A percentile compares a stretch with the other conserved stretches of the same genome.
phyloP scores from a whole-genome alignment of 1,284 basidiomycete genomes.

The Ganoderma multipileum region DNA sequence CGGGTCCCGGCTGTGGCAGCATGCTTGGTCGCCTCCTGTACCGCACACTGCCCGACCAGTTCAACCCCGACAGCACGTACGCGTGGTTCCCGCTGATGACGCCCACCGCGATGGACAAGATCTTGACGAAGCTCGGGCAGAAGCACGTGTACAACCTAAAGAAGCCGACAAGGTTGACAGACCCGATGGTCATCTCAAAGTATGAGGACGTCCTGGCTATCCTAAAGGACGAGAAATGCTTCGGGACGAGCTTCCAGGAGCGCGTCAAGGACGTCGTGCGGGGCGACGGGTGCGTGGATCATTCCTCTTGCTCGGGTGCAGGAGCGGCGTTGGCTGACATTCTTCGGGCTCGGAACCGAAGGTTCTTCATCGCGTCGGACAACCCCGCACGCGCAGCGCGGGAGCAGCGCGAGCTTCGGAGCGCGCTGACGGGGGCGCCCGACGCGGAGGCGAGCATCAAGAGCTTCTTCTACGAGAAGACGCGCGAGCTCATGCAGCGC shows the following conservation, averaged over 20 bases:
- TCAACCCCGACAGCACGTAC: conserved; percentile 73
- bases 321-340: neutral
- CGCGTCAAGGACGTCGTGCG: conserved; percentile 58
- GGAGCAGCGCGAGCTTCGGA: conserved; percentile 57
- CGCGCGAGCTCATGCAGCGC: conserved; percentile 58
- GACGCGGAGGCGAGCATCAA: conserved; percentile 57
- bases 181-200: conserved; percentile 45
- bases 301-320: neutral
- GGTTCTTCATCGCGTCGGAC: conserved; percentile 64
- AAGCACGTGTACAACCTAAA: conserved; percentile 58
- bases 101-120: conserved; percentile 66
- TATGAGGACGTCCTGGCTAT: conserved; percentile 62
- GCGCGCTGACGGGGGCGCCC: conserved; percentile 52
- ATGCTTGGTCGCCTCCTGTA: conserved; percentile 77
- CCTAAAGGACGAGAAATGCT: conserved; percentile 53
- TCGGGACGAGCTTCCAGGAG: conserved; percentile 55
- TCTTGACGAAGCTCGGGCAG: conserved; percentile 63
- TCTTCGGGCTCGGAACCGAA: conserved; percentile 23
- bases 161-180: conserved; percentile 47
- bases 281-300: conserved; percentile 59
- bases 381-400: conserved; percentile 46
- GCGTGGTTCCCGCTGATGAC: conserved; percentile 90
- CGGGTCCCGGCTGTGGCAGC: conserved; percentile 75
- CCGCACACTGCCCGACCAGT: conserved; percentile 75
- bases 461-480: conserved; percentile 67